These are phyloP conservation scores for Microsporum ferrugineum DNA, from an alignment of 2,329 filamentous ascomycete genomes.

Conservation along the genomic window DNA sequence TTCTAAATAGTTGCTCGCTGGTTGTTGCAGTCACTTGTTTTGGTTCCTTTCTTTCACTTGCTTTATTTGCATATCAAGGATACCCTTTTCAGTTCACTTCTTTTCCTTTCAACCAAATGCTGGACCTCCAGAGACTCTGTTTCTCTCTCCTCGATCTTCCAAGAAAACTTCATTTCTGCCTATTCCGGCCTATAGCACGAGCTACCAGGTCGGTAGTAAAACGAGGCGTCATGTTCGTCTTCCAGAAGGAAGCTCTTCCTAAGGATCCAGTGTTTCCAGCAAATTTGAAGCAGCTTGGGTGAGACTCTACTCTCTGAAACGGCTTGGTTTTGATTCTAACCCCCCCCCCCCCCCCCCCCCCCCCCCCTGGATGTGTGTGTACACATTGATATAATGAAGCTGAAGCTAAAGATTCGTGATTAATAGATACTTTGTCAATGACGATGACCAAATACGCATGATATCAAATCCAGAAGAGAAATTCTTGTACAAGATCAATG, in stretches of 20 bases:
- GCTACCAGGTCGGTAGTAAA: background rate
- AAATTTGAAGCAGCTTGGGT: slow-evolving; percentile 63
- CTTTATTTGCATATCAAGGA: background rate
- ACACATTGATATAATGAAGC: background rate
- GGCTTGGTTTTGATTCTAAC: background rate
- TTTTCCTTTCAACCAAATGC: slow-evolving; percentile 5
- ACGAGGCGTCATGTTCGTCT: slow-evolving; percentile 58
- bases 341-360: background rate
- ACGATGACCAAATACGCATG: slow-evolving; percentile 60
- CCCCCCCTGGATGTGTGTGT: background rate
- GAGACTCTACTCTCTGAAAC: slow-evolving; percentile 11
- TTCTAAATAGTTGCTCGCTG: background rate
- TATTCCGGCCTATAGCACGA: slow-evolving; percentile 6
- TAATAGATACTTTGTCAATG: slow-evolving; percentile 64
- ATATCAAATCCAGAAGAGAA: slow-evolving; percentile 55
- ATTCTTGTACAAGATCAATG: slow-evolving; percentile 63
- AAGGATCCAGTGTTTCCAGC: slow-evolving; percentile 54
- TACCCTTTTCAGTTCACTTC: background rate
- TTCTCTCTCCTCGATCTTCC: background rate
- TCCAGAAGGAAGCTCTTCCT: slow-evolving; percentile 57
- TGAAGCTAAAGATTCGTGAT: background rate
- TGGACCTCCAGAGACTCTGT: background rate
- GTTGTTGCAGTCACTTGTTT: background rate
- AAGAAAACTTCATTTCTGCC: background rate
- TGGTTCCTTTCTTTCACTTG: background rate